Conservation (phyloP, 2,329 filamentous ascomycete genomes). For the Talaromyces islandicus region DNA sequence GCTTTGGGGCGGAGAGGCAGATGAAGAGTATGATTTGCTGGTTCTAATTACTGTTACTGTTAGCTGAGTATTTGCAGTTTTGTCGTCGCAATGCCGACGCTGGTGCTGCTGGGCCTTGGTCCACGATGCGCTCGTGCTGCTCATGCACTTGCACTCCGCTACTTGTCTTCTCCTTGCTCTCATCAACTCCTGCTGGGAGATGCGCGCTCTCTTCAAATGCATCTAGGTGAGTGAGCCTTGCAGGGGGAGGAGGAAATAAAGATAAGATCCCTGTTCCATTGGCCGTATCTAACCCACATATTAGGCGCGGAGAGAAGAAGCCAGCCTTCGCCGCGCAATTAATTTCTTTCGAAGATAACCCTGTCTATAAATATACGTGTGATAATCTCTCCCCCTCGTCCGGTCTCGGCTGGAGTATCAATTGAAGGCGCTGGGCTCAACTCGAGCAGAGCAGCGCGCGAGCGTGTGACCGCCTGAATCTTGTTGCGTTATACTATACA, state of each 20-base stretch:
- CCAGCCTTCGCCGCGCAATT: not conserved
- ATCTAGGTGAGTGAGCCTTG: not conserved
- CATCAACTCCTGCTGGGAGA: not conserved
- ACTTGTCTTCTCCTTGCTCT: not conserved
- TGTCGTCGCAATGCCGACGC: not conserved
- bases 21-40: not conserved
- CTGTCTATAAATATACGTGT: not conserved
- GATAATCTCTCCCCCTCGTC: not conserved
- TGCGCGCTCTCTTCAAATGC: not conserved
- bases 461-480: not conserved
- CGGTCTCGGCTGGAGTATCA: not conserved
- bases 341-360: not conserved
- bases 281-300: not conserved
- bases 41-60: not conserved
- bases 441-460: not conserved
- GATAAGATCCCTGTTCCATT: not conserved
- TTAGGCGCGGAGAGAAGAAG: not conserved
- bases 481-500: not conserved
- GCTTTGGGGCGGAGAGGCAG: not conserved
- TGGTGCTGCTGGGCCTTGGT: not conserved
- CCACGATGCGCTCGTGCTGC: not conserved
- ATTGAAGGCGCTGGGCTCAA: not conserved
- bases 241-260: not conserved
- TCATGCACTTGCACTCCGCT: not conserved
- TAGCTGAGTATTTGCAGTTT: not conserved